A percentile compares a stretch with the other conserved stretches of the same genome.
Evolutionary conservation across 2,329 filamentous ascomycete genomes (phyloP).

Genomic region (Colletotrichum magnum): DNA sequence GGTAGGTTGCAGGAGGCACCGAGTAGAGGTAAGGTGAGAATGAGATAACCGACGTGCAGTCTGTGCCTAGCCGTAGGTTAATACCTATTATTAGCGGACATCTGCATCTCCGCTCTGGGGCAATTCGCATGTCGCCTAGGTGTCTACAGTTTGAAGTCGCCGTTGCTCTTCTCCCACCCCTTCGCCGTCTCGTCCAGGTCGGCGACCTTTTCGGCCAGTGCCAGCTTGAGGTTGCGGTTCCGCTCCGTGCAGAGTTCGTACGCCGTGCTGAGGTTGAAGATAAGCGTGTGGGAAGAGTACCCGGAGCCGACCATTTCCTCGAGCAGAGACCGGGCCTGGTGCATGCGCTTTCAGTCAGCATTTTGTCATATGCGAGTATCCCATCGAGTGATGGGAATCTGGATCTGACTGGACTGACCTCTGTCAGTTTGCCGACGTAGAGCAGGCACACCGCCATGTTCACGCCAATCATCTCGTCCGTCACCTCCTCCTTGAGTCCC

Average conservation of each 20-base stretch:
- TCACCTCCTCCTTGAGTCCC: constrained; percentile 55
- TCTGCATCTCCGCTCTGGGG: neutral
- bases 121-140: neutral
- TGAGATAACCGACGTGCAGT: too few species aligned
- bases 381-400: neutral
- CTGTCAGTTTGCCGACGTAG: constrained; percentile 82
- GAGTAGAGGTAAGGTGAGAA: too few species aligned
- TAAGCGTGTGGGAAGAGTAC: constrained; percentile 80
- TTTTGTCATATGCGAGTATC: constrained; percentile 1
- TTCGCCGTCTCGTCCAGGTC: constrained; percentile 66
- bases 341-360: constrained; percentile 43
- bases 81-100: too few species aligned
- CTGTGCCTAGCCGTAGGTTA: too few species aligned
- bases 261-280: constrained; percentile 92
- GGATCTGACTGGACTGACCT: constrained; percentile 62
- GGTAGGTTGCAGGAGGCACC: too few species aligned
- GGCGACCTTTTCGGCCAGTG: constrained; percentile 79
- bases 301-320: constrained; percentile 75
- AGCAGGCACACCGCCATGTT: constrained; percentile 89
- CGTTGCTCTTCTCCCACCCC: constrained; percentile 80
- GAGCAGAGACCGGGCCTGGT: constrained; percentile 75
- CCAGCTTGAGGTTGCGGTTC: constrained; percentile 77
- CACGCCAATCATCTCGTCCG: constrained; percentile 80
- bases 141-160: constrained; percentile 80
- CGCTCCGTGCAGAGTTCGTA: constrained; percentile 93